phyloP scores from a whole-genome alignment of 1,284 basidiomycete genomes.

The Ceratorhiza oryzae-sativae region DNA sequence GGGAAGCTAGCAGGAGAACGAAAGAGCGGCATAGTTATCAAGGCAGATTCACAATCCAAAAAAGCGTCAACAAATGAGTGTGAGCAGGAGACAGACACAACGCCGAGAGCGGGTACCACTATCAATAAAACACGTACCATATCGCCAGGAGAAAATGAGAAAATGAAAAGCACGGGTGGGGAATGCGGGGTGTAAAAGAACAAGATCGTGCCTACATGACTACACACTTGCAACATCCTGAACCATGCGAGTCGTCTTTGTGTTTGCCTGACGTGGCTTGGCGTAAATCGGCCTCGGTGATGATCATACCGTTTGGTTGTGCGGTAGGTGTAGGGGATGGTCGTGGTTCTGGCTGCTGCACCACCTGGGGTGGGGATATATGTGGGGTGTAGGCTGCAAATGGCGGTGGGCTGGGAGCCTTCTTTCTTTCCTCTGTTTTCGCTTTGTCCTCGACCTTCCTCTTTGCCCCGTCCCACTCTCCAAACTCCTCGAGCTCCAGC shows the following conservation, averaged over 20 bases:
- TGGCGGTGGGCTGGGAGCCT: slow-evolving; percentile 28
- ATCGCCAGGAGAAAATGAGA: slow-evolving; percentile 8
- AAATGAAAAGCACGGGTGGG: slow-evolving; percentile 1
- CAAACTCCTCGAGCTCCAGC: slow-evolving; percentile 29
- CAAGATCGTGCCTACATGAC: slow-evolving; percentile 40
- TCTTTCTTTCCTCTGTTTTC: slow-evolving; percentile 24
- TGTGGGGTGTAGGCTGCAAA: slow-evolving; percentile 34
- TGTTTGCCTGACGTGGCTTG: slow-evolving; percentile 2
- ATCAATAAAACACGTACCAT: slow-evolving; percentile 31
- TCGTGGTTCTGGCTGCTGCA: slow-evolving; percentile 56
- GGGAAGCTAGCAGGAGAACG: not conserved
- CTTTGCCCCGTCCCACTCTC: slow-evolving; percentile 8
- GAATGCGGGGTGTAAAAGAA: not conserved
- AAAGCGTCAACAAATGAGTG: slow-evolving; percentile 18
- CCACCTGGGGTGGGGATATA: slow-evolving; percentile 56
- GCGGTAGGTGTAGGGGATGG: slow-evolving; percentile 32
- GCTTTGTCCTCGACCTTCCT: not conserved
- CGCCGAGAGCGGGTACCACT: not conserved
- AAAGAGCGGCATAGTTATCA: not conserved
- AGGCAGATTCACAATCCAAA: slow-evolving; percentile 5
- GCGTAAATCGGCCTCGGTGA: slow-evolving; percentile 31
- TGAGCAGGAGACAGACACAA: slow-evolving; percentile 15
- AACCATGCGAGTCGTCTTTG: slow-evolving; percentile 36
- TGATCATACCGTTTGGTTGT: slow-evolving; percentile 22
- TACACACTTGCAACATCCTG: slow-evolving; percentile 43